Base-by-base conservation (phyloP, 1,139 yeast species). In the Candida sanyaensis region DNA sequence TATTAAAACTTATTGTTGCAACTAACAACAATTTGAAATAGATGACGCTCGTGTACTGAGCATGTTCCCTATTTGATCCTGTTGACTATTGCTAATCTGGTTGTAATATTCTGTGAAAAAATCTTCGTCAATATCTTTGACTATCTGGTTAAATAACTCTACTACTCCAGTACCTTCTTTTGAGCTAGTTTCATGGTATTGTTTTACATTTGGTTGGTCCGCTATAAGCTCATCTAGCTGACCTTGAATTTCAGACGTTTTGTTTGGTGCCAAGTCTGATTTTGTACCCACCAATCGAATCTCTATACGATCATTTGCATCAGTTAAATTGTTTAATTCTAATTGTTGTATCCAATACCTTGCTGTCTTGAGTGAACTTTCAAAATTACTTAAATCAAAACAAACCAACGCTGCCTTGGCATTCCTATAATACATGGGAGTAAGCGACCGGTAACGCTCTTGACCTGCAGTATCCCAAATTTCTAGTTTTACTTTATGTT, bases 381-480 rank as follows among this genome's bases (percentile, higher is more conserved):
- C 59, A 9, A 66, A 53, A 50, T 73, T 71, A 42, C 63, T 59
- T 45, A 71, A 48, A 55, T 73, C 78, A 54, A 68, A 68, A 47
- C 76, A 70, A 4, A 73, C 62, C 39, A 73, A 61, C 0, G 80
- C 80, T n/a, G 69, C 68, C 45, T 65, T 67, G 38, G 78, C 75
- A 52, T 74, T 73, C 31, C 81, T 56, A 56, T 76, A 76, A 58
- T 76, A 76, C 81, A 76, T 76, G 5, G 81, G 81, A 1, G 80
- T 75, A 37, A 76, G 62, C 9, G 77, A 71, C 50, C 73, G 63
- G 59, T 76, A 76, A 41, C 81, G 56, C 50, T 76, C 81, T 56
- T 76, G 81, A 31, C 81, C 81, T 2, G 80, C 80, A n/a, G 81
- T 76, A 51, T 76, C 81, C 81, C 81, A 76, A 50, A 76, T 73